Conservation (phyloP, 2,329 filamentous ascomycete genomes). For the Diplocarpon rosae region DNA sequence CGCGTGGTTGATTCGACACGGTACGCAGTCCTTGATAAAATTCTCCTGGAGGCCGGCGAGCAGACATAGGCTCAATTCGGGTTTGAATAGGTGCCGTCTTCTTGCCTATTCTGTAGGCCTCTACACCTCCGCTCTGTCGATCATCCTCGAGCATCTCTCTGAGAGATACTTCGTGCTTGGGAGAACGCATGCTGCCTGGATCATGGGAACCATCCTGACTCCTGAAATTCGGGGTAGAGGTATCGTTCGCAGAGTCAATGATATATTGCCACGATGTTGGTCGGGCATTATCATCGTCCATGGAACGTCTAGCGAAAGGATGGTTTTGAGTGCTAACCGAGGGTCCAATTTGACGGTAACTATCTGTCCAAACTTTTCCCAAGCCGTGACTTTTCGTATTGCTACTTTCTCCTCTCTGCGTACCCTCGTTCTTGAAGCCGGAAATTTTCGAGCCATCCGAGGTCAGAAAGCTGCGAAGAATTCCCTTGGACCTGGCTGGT, state of each 20-base stretch:
- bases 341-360: slow-evolving; percentile 2
- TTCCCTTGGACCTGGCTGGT: neutral
- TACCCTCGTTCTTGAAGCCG: neutral
- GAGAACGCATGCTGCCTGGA: neutral
- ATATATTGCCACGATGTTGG: slow-evolving; percentile 15
- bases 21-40: slow-evolving; percentile 20
- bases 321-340: neutral
- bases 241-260: slow-evolving; percentile 9
- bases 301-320: neutral
- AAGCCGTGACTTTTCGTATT: neutral
- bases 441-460: neutral
- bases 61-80: slow-evolving; percentile 9
- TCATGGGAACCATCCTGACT: neutral
- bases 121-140: neutral
- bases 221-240: neutral
- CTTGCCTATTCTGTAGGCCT: neutral
- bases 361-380: neutral
- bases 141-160: neutral
- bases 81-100: neutral
- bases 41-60: slow-evolving; percentile 18
- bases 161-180: neutral
- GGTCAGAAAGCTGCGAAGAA: slow-evolving; percentile 1
- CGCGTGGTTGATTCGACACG: neutral
- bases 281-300: slow-evolving; percentile 1
- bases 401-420: neutral